Conservation (phyloP, 768 basidiomycete genomes). For the Leucocoprinus birnbaumii region DNA sequence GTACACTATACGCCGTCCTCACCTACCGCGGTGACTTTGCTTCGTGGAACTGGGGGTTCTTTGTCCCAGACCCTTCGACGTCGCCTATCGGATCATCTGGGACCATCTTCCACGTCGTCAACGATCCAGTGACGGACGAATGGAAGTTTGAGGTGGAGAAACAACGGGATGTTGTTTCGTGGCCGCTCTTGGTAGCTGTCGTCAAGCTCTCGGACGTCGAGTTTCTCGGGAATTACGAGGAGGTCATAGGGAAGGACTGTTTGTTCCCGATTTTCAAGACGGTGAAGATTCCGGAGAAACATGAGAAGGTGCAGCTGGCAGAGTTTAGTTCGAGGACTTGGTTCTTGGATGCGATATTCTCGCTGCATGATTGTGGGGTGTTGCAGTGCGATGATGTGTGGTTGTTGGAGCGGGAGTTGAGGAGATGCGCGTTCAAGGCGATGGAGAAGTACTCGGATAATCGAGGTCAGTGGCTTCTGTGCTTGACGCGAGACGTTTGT, state of each 20-base stretch:
- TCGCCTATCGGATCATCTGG: constrained; percentile 40
- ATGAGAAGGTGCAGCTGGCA: constrained; percentile 10
- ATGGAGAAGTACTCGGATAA: constrained; percentile 48
- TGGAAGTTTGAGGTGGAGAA: constrained; percentile 40
- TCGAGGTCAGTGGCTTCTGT: constrained; percentile 28
- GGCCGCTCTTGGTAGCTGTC: constrained; percentile 41
- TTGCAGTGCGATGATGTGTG: constrained; percentile 46
- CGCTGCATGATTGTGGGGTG: constrained; percentile 46
- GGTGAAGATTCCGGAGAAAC: constrained; percentile 33
- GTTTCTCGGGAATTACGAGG: constrained; percentile 40
- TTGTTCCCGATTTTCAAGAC: constrained; percentile 41
- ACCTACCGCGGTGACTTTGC: constrained; percentile 43
- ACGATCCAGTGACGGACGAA: constrained; percentile 21
- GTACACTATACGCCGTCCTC: constrained; percentile 42
- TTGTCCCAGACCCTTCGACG: constrained; percentile 35
- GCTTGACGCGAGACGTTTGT: not conserved
- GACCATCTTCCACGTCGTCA: constrained; percentile 42
- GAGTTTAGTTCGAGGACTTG: constrained; percentile 46
- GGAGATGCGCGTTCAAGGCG: constrained; percentile 42
- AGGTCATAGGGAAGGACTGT: constrained; percentile 38
- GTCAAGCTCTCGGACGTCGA: constrained; percentile 38
- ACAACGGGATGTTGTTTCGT: constrained; percentile 34
- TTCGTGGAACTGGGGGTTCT: constrained; percentile 51
- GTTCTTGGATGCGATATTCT: constrained; percentile 44
- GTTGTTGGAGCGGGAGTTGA: constrained; percentile 44